These are phyloP conservation scores for Delitschia confertaspora DNA, from an alignment of 495 filamentous ascomycete genomes.

Conservation along the genomic window DNA sequence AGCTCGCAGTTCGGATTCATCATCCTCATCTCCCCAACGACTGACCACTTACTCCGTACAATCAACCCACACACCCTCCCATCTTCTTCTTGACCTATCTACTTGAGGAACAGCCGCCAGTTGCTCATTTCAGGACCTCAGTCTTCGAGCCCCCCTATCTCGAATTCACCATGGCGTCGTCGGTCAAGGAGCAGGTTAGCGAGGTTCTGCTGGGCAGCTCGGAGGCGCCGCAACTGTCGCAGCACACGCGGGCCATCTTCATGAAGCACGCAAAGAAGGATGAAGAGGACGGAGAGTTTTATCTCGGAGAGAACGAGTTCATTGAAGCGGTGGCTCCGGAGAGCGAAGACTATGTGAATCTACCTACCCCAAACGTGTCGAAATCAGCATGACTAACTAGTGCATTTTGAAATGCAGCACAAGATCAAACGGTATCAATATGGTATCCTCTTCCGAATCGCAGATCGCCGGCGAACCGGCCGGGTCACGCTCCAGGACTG, in stretches of 20 bases:
- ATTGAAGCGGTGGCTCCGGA: constrained; percentile 82
- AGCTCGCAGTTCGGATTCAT: too few relatives aligned
- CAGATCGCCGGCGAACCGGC: constrained; percentile 65
- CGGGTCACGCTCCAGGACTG: constrained; percentile 75
- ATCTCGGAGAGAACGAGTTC: constrained; percentile 76
- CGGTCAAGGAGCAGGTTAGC: constrained; percentile 32
- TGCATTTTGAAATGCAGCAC: constrained; percentile 52
- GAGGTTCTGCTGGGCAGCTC: constrained; percentile 35
- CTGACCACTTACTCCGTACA: too few relatives aligned
- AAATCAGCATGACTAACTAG: constrained; percentile 3
- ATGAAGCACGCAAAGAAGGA: constrained; percentile 67
- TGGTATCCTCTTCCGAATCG: constrained; percentile 80
- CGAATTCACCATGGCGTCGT: constrained; percentile 25
- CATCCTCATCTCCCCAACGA: too few relatives aligned
- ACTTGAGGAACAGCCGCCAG: too few relatives aligned
- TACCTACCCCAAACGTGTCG: constrained; percentile 13
- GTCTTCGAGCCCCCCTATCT: too few relatives aligned
- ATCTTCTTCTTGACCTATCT: too few relatives aligned
- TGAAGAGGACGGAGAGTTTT: constrained; percentile 62
- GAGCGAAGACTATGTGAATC: constrained; percentile 79
- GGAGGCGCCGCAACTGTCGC: constrained; percentile 52
- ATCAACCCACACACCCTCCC: too few relatives aligned
- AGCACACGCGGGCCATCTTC: constrained; percentile 64
- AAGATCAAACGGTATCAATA: constrained; percentile 96
- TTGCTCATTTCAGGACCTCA: too few relatives aligned